Evolutionary conservation across 495 filamentous ascomycete genomes (phyloP), one percentile per base, ranked within the genome.

Genomic region (Platismatia glauca): DNA sequence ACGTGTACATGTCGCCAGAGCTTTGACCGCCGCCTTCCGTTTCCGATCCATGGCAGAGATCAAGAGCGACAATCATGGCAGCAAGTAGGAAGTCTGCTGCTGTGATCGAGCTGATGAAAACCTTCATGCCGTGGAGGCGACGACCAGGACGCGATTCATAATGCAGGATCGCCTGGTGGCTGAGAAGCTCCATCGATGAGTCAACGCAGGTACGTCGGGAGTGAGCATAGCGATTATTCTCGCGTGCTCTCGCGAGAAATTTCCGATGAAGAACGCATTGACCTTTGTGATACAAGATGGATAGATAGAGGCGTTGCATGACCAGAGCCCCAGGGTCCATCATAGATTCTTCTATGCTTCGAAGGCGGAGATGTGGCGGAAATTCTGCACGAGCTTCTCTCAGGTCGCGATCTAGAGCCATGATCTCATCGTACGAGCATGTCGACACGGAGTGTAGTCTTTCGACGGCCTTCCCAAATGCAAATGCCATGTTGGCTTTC

Each of bases 51-150:
- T 44, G 63, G 63, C 67, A 76, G 65, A 96, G 77, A 64, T 95
- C 91, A 37, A 96, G 77, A 66, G 86, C 86, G 24, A 97, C 80
- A 61, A 96, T 84, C 90, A 96, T 96, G 4, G 89, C 88, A 1
- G 89, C 91, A 22, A 95, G 84, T 18, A 96, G 75, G 67, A 93
- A 95, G 67, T 97, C 93, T 31, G 82, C 79, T 55, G 85, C 88
- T 22, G 90, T 89, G 6, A 95, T 80, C 0, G 88, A 88, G 22
- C 83, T 90, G 57, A 93, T 83, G 71, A 87, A 89, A 79, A 82
- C 90, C 67, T 85, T 84, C 72, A 90, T 86, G 27, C 79, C 80
- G 60, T 86, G 82, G 46, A 92, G 73, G 20, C 88, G 81, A 7
- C 90, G 89, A 38, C 84, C 84, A 3, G 86, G 84, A 69, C 88